phyloP scores from a whole-genome alignment of 129 eudicot genomes.

The Oenanthe sinensis region DNA sequence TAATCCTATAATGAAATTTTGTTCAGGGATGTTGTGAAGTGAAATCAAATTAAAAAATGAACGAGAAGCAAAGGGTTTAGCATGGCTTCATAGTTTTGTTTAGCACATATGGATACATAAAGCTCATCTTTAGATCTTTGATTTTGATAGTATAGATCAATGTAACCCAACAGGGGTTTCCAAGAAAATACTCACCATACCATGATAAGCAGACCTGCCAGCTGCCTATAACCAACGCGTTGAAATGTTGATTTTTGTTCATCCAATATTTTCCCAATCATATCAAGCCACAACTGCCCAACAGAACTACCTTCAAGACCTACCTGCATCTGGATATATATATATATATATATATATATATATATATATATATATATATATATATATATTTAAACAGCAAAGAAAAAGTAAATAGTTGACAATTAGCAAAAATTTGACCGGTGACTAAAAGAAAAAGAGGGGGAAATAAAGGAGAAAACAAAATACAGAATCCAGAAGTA shows the following conservation, averaged over 20 bases:
- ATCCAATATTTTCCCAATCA: constrained; percentile 74
- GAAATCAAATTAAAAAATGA: neutral
- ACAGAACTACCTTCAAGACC: constrained; percentile 93
- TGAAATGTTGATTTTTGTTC: constrained; percentile 86
- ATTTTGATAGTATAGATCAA: neutral
- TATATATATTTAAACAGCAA: neutral
- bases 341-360: neutral
- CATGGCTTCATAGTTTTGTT: neutral
- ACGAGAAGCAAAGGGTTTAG: neutral
- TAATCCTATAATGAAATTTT: neutral
- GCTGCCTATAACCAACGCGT: constrained; percentile 90
- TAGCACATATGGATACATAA: neutral
- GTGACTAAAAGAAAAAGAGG: neutral
- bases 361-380: neutral
- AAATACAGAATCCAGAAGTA: neutral
- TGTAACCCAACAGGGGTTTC: constrained; percentile 1
- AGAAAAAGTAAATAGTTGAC: neutral
- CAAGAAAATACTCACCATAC: constrained; percentile 63
- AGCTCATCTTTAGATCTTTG: constrained; percentile 1
- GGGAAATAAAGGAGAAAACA: neutral
- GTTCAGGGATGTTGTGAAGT: neutral
- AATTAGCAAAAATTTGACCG: neutral
- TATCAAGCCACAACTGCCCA: constrained; percentile 96
- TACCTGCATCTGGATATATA: constrained; percentile 45
- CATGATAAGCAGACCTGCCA: constrained; percentile 88